phyloP scores from a whole-genome alignment of 2,329 filamentous ascomycete species.

The Nannizzia gypsea region DNA sequence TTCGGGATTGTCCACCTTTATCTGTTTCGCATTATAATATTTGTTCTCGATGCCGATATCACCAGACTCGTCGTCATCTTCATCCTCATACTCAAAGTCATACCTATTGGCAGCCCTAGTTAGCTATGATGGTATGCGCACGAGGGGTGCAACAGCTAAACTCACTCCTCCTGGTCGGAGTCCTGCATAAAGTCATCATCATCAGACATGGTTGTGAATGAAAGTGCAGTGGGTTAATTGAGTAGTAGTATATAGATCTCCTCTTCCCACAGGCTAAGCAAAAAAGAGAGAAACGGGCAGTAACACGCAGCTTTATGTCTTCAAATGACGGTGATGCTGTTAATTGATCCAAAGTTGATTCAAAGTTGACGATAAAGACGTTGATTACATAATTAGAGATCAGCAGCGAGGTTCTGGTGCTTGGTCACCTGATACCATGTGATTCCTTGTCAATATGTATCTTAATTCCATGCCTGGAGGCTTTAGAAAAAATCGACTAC shows the following conservation, averaged over 20 bases:
- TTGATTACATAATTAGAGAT: neutral
- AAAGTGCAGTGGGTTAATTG: neutral
- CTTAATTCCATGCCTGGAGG: no score
- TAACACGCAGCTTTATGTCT: neutral
- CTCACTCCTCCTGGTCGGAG: conserved; percentile 73
- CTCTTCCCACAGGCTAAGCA: neutral
- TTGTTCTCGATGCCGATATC: conserved; percentile 98
- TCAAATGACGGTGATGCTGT: neutral
- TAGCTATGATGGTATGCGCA: neutral
- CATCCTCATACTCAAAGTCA: conserved; percentile 95
- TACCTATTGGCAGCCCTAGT: conserved; percentile 43
- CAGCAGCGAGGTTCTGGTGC: no score
- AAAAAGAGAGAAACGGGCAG: neutral
- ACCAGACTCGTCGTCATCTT: conserved; percentile 74
- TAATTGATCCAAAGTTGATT: no score
- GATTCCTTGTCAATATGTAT: no score
- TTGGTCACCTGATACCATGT: no score
- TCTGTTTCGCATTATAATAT: conserved; percentile 98
- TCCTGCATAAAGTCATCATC: conserved; percentile 90
- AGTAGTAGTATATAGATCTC: neutral
- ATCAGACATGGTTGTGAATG: conserved; percentile 51
- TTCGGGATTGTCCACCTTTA: conserved; percentile 75
- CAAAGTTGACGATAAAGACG: no score
- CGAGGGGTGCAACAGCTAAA: conserved; percentile 10
- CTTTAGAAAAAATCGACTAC: no score